Evolutionary conservation across 176 grass and related monocot species (phyloP), one percentile per base, ranked within the genome.

Genomic region (Raddia distichophylla): DNA sequence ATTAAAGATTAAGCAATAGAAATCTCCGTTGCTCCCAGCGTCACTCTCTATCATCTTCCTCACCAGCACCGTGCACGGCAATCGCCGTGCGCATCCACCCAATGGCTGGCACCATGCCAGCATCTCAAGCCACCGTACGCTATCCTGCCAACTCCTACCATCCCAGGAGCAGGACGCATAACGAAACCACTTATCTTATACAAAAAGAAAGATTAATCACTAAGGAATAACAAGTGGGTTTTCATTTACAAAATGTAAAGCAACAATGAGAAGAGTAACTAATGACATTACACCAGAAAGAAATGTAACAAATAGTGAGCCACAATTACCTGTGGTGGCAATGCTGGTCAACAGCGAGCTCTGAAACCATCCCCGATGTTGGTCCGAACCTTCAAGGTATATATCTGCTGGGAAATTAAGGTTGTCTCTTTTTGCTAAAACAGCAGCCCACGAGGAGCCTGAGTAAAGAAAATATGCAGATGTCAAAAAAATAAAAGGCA

Each of bases 321-420:
- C 6, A 60, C 56, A 76, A 45, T 85, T 89, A 98, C 95, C 95
- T 93, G 92, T 98, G 43, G 95, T 82, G 59, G 95, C 95, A 89
- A 98, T 89, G 86, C 95, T 93, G 47, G 95, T 98, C 58, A 98
- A 86, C 59, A 95, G 79, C 64, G 95, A 98, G 85, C 95, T 98
- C 67, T 98, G 95, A 48, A 98, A 98, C 95, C 95, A 98, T 77
- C 95, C 95, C 62, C 95, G 90, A 83, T 98, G 95, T 77, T 98
- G 92, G 82, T 98, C 92, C 76, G 92, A 91, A 82, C 95, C 95
- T 93, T 98, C 95, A 77, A 98, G 92, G 74, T 98, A 98, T 76
- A 95, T 68, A 85, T 98, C 89, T 33, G 95, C 92, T 18, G 95
- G 95, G 69, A 93, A 93, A 60, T 83, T 81, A 40, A 98, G 90